Evolutionary conservation across 495 filamentous ascomycete species (phyloP).

Genomic region (Annulohypoxylon moriforme): DNA sequence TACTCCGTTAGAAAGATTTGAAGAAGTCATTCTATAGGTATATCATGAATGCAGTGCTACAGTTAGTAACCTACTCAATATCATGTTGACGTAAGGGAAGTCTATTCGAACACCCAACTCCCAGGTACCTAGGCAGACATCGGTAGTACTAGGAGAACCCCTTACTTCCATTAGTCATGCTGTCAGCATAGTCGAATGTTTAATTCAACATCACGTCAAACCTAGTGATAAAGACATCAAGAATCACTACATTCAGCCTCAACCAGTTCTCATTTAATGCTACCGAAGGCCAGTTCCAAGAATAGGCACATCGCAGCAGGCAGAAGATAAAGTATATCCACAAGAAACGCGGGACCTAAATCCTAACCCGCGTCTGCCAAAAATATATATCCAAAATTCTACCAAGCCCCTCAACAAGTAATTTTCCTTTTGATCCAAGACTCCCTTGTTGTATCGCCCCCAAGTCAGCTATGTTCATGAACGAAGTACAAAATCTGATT

Average conservation of each 20-base stretch:
- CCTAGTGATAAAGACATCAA: not conserved
- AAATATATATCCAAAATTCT: slow-evolving; percentile 19
- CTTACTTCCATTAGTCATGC: not conserved
- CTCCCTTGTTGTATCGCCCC: slow-evolving; percentile 28
- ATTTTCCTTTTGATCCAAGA: slow-evolving; percentile 32
- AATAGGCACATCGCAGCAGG: slow-evolving; percentile 20
- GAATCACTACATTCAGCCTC: not conserved
- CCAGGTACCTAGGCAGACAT: not conserved
- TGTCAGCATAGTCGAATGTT: not conserved
- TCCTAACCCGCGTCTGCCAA: slow-evolving; percentile 19
- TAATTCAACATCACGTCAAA: not conserved
- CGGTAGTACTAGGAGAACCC: not conserved
- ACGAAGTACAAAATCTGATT: slow-evolving; percentile 37
- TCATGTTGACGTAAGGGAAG: not conserved
- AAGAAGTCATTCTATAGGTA: not conserved
- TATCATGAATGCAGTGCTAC: not conserved
- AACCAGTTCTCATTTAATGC: slow-evolving; percentile 32
- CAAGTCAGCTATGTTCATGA: slow-evolving; percentile 27
- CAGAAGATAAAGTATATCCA: slow-evolving; percentile 33
- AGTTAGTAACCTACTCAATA: not conserved
- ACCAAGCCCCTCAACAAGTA: slow-evolving; percentile 6
- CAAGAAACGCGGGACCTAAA: slow-evolving; percentile 20
- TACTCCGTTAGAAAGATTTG: not conserved
- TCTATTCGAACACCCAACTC: not conserved
- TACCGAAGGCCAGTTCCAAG: slow-evolving; percentile 17